phyloP scores from a whole-genome alignment of 2,329 filamentous ascomycete genomes.

The Pseudogymnoascus sp. region DNA sequence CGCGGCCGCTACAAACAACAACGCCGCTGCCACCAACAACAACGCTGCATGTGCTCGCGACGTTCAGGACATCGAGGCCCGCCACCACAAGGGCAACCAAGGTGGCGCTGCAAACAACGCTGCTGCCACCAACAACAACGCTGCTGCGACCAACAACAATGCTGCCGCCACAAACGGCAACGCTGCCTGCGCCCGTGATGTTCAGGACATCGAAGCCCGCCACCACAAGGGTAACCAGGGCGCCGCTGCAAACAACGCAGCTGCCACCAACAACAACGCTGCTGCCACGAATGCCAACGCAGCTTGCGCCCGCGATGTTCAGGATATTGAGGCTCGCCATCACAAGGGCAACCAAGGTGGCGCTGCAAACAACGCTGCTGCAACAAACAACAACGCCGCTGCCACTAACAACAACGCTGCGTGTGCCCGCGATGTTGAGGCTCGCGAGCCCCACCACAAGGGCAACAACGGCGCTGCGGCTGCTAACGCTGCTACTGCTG shows the following conservation, averaged over 20 bases:
- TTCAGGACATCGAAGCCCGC: too few species aligned
- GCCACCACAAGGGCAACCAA: constrained; percentile 18
- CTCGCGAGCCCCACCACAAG: constrained; percentile 15
- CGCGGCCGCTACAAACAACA: too few species aligned
- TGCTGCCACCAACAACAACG: neutral
- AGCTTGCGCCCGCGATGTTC: too few species aligned
- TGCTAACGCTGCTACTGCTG: neutral
- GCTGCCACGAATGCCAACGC: too few species aligned
- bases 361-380: neutral
- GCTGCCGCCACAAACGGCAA: too few species aligned
- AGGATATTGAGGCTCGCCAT: neutral
- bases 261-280: too few species aligned
- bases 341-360: constrained; percentile 11
- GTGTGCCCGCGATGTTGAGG: constrained; percentile 5
- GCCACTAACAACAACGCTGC: neutral
- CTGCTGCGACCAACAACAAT: too few species aligned
- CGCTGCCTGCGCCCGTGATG: too few species aligned
- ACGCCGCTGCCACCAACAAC: neutral
- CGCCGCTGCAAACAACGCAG: neutral
- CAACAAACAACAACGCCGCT: neutral
- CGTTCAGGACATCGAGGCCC: constrained; percentile 3
- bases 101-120: constrained; percentile 10
- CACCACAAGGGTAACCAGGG: constrained; percentile 13
- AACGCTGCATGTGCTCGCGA: neutral
- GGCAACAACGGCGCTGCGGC: constrained; percentile 16